Evolutionary conservation across 2,329 filamentous ascomycete genomes (phyloP), one percentile per base, ranked within the genome.

Genomic region (Cryphonectria parasitica): DNA sequence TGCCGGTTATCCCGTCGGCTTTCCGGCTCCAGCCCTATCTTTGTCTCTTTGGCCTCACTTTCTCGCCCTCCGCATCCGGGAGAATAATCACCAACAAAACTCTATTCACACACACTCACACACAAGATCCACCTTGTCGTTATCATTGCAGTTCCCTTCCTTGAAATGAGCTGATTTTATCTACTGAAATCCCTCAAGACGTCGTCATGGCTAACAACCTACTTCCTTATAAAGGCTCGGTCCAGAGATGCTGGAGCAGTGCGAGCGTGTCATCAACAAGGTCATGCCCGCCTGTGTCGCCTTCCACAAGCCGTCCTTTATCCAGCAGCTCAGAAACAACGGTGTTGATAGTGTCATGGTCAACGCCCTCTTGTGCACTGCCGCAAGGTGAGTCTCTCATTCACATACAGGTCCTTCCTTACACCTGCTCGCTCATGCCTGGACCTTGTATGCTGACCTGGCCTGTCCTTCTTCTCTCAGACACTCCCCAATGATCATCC

Each of bases 271-370:
- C 76, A 85, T 89, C 75, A 85, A 84, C 75, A 89, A 88, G 81
- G 88, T 87, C 19, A 84, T 89, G 75, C 87, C 87, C 54, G 86
- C 87, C 73, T 89, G 87, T 76, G 86, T 89, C 58, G 87, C 87
- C 76, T 89, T 89, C 77, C 87, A 89, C 81, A 89, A 89, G 80
- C 87, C 87, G 10, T 87, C 87, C 2, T 89, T 89, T 78, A 78
- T 89, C 45, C 86, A 88, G 78, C 87, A 89, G 77, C 82, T 89
- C 66, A 89, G 89, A 81, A 87, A 82, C 74, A 83, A 82, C 31
- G 82, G 83, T 2, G 82, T 89, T 45, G 87, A 89, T 70, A 80
- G 84, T 41, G 86, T 85, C 64, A 85, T 89, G 74, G 83, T 88
- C 69, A 88, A 88, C 73, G 87, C 87, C 19, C 83, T 89, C 45